Evolutionary conservation across 441 rosid genomes (phyloP), one percentile per base, ranked within the genome.

Genomic region (Adansonia rubrostipa): DNA sequence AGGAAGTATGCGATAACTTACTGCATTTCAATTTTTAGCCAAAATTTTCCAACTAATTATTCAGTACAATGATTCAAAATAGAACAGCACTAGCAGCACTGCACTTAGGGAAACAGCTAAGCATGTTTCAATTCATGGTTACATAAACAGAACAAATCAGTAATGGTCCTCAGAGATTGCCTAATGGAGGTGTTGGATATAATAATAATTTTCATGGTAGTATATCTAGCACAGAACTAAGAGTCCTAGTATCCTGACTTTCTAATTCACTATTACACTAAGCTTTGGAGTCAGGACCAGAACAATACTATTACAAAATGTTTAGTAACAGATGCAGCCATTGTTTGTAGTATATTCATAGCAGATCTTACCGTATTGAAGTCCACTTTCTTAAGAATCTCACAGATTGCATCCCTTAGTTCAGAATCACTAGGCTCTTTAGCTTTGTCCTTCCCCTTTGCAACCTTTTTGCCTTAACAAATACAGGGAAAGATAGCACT

Each of bases 321-420:
- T 48, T 11, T 0, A 5, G 40, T 11, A 48, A 48, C 2, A 0
- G 19, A 24, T 28, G 57, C 70, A 28, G n/a, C 60, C 24, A 36
- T 1, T n/a, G 1, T 17, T 20, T 10, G 66, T 9, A 6, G 22
- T 40, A 60, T 15, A 8, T 13, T 33, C 6, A 64, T n/a, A 62
- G 67, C 42, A 70, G 67, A 82, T 82, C 93, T 83, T 79, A 95
- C 97, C 77, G 97, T 95, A 78, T 90, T 92, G 82, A 95, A 95
- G 86, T 95, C 98, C 82, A 95, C 97, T 76, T 85, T 87, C 80
- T 88, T 90, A 9, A 95, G 90, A 84, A 90, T 95, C 80, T 89
- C 94, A 80, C 96, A 81, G 42, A 89, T 90, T 56, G 96, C 93
- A 81, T 82, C 84, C 81, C 94, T 90, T 48, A 93, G 88, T 82